Evolutionary conservation across 2,329 filamentous ascomycete species (phyloP).

Genomic region (Diaporthe ilicicola): DNA sequence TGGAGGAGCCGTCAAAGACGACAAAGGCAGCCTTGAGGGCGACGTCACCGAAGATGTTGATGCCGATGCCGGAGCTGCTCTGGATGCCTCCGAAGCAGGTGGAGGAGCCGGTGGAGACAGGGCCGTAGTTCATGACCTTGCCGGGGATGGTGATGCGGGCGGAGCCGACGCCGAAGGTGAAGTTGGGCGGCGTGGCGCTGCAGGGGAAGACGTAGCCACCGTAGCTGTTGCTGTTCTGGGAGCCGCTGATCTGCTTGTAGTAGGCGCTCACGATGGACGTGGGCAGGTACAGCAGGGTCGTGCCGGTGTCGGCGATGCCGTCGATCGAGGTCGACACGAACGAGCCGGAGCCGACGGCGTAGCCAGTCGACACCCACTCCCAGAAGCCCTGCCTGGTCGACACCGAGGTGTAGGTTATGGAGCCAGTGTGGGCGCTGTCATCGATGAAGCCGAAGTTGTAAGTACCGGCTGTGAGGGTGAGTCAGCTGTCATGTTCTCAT

Average conservation of each 20-base stretch:
- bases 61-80: constrained; percentile 34
- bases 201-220: constrained; percentile 36
- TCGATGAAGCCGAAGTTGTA: constrained; percentile 57
- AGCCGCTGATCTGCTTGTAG: constrained; percentile 55
- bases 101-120: constrained; percentile 23
- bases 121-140: constrained; percentile 35
- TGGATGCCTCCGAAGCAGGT: constrained; percentile 36
- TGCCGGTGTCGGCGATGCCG: constrained; percentile 65
- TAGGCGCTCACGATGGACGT: constrained; percentile 56
- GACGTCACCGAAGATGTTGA: constrained; percentile 40
- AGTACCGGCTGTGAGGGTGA: constrained; percentile 33
- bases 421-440: constrained; percentile 60
- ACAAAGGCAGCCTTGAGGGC: constrained; percentile 40
- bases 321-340: constrained; percentile 44
- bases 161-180: constrained; percentile 35
- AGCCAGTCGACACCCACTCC: constrained; percentile 57
- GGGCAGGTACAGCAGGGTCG: constrained; percentile 60
- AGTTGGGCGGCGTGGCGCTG: constrained; percentile 34
- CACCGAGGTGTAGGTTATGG: constrained; percentile 63
- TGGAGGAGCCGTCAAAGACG: constrained; percentile 37
- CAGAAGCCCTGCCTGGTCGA: constrained; percentile 67
- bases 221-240: constrained; percentile 41
- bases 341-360: constrained; percentile 43
- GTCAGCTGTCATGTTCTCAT: background rate
- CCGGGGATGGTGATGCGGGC: constrained; percentile 34